Evolutionary conservation across 768 basidiomycete genomes (phyloP), one percentile per base, ranked within the genome.

Genomic region (Naganishia vaughanmartiniae): DNA sequence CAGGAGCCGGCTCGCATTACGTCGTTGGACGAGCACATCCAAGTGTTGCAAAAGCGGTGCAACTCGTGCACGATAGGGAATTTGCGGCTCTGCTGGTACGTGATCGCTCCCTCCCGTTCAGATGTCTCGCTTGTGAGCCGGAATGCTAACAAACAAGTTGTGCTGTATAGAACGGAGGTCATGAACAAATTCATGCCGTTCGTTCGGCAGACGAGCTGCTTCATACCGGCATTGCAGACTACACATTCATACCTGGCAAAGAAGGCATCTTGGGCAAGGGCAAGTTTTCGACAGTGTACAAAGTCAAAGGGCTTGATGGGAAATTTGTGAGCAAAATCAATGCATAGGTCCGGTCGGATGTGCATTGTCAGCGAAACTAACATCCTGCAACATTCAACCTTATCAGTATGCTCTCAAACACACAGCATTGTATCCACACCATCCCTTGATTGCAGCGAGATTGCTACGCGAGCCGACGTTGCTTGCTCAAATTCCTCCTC

Each of bases 381-480:
- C 14, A 2, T 31, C 54, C 12, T 19, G 4, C 31, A 46, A 28
- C 30, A 24, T 46, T 5, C 11, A 33, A 33, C 26, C 55, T 24
- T 65, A 14, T 19, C 75, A 83, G 83, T 82, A 78, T 72, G 83
- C 83, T 1, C 74, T 84, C 70, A 84, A 84, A 72, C 82, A 83
- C 67, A 84, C 83, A 0, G 81, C 83, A 0, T 73, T 84, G 4
- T 77, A 82, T 68, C 81, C 82, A 0, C 83, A 84, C 69, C 83
- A 84, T 74, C 83, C 83, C 9, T 75, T 84, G n/a, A 84, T 84
- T 57, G 80, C 83, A 6, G 75, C 80, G 1, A 75, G 83, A 0
- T 75, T 84, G 0, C 75, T 84, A 0, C 78, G 83, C 30, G 83
- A 84, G 67, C 83, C 83, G 0, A 80, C 77, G 4, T 76, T 84